These are phyloP conservation scores for Candida xiaguanensis DNA, from an alignment of 805 yeast genomes.

Conservation along the genomic window DNA sequence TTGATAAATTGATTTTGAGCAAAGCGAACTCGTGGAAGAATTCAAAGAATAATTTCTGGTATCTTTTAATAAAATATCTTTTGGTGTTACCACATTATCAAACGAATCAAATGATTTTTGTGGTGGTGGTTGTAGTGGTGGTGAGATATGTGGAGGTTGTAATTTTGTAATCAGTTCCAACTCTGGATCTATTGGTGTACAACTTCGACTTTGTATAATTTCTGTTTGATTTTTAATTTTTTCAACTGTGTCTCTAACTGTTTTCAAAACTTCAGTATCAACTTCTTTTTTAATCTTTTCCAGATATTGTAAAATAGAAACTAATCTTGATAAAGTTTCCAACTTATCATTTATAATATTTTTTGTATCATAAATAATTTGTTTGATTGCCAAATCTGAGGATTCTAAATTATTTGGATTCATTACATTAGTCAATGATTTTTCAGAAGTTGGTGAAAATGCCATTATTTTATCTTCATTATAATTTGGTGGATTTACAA, in stretches of 20 bases:
- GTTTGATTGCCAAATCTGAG: slow-evolving; percentile 60
- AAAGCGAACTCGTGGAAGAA: slow-evolving; percentile 17
- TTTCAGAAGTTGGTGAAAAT: slow-evolving; percentile 59
- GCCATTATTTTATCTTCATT: slow-evolving; percentile 28
- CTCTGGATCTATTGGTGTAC: slow-evolving; percentile 4
- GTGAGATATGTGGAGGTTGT: neutral
- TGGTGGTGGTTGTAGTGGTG: slow-evolving; percentile 1
- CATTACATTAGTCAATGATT: slow-evolving; percentile 47
- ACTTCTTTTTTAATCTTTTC: slow-evolving; percentile 77
- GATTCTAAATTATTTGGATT: slow-evolving; percentile 40
- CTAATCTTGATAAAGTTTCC: slow-evolving; percentile 64
- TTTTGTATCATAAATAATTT: slow-evolving; percentile 67
- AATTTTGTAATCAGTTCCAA: neutral
- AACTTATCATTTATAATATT: slow-evolving; percentile 58
- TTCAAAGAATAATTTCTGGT: slow-evolving; percentile 9
- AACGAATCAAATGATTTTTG: neutral
- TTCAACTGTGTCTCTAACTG: slow-evolving; percentile 61
- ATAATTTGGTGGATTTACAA: slow-evolving; percentile 54
- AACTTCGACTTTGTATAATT: neutral
- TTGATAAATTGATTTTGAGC: slow-evolving; percentile 1
- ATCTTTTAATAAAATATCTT: slow-evolving; percentile 30
- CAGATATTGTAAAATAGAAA: slow-evolving; percentile 70
- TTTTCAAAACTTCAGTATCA: slow-evolving; percentile 58
- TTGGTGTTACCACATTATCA: slow-evolving; percentile 41
- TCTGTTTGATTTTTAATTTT: slow-evolving; percentile 43